Conservation (phyloP, 2,329 filamentous ascomycete genomes). For the Apiospora rasikravindrae region DNA sequence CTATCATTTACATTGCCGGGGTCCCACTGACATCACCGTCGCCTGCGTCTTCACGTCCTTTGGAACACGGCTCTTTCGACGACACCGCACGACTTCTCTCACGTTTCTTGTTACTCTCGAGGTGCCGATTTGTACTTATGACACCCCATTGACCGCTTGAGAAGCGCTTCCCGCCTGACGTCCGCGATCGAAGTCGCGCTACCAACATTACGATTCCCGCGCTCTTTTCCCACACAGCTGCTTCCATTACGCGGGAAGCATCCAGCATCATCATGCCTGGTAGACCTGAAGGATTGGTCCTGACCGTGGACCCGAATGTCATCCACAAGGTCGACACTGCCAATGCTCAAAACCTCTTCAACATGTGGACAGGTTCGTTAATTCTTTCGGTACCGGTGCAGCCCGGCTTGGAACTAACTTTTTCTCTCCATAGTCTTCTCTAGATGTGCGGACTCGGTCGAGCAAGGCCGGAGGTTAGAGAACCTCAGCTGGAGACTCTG, state of each 20-base stretch:
- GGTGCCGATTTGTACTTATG: slow-evolving; percentile 20
- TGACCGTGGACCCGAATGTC: slow-evolving; percentile 88
- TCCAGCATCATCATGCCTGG: slow-evolving; percentile 71
- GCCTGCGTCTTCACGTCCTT: slow-evolving; percentile 10
- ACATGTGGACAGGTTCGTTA: slow-evolving; percentile 92
- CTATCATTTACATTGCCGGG: neutral
- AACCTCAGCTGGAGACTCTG: slow-evolving; percentile 96
- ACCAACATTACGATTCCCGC: slow-evolving; percentile 19
- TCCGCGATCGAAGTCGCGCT: slow-evolving; percentile 16
- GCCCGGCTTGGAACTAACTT: slow-evolving; percentile 37
- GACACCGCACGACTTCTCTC: slow-evolving; percentile 5
- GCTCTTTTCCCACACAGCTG: slow-evolving; percentile 22
- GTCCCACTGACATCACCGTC: slow-evolving; percentile 17
- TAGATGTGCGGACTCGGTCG: slow-evolving; percentile 90
- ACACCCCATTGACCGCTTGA: slow-evolving; percentile 16
- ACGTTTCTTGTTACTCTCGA: slow-evolving; percentile 17
- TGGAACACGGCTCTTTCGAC: neutral
- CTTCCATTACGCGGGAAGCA: slow-evolving; percentile 33
- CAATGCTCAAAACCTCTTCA: slow-evolving; percentile 91
- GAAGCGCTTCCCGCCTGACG: slow-evolving; percentile 19
- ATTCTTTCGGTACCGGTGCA: neutral
- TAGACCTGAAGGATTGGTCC: slow-evolving; percentile 80
- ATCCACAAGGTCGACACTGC: slow-evolving; percentile 95
- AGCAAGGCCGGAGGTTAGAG: slow-evolving; percentile 89
- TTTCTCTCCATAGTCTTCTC: slow-evolving; percentile 73